Base-by-base conservation (phyloP, 2,329 filamentous ascomycete species). In the Diplodia sapinea region DNA sequence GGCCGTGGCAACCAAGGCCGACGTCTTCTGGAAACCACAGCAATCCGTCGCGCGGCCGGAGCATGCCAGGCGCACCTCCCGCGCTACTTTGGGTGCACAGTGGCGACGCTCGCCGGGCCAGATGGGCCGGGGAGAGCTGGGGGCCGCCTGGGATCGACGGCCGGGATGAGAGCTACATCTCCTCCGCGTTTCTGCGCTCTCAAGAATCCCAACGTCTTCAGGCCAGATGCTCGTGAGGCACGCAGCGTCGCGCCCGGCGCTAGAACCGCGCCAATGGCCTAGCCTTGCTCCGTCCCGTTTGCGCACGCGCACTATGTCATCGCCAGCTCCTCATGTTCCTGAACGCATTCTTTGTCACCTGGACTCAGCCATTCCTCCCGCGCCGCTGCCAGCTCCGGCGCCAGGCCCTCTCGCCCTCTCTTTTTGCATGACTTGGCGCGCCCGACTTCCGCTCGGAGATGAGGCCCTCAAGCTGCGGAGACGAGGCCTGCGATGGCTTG, bases 81-180 rank as follows among this genome's bases (percentile, higher is more conserved):
- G 26, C 26, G 26, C 26, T 26, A 26, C 26, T 26, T 26, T 26
- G 26, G 26, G 26, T 26, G 26, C 26, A 26, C 26, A 33, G 31
- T 33, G 31, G 31, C 31, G 31, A 33, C 7, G 31, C 31, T 9
- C 26, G 26, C 26, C 26, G 26, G 26, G 26, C 26, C 26, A 26
- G 26, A 26, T 4, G 26, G 26, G 26, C 26, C 26, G 26, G 26
- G 26, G 26, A 26, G 26, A 4, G 26, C 26, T 26, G 26, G 26
- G 26, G 26, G 26, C 26, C 26, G 26, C 13, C 13, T 23, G 4
- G 9, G 59, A 63, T 63, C 59, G 59, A 63, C 47, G 59, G 5
- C 59, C 7, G n/a, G 59, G 59, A 63, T 63, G 59, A 38, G 50
- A 23, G 57, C 43, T 29, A 26, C 26, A 29, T 8, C 15, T n/a